Base-by-base conservation (phyloP, 768 basidiomycete genomes). In the Auricularia auricula-judae region DNA sequence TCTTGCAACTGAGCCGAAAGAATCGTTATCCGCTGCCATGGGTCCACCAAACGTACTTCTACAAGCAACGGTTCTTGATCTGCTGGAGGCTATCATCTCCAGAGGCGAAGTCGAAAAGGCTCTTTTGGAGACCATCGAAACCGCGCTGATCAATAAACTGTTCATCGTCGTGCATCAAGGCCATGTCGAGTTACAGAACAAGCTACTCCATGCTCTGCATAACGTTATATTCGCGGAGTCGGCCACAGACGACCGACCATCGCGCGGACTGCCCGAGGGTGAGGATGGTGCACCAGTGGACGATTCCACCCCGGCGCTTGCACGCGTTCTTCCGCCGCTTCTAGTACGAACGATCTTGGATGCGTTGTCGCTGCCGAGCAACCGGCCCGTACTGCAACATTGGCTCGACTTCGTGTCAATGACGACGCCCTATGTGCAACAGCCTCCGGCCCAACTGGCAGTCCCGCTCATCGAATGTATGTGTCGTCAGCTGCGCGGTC, bases 341-440 rank as follows among this genome's bases (percentile, higher is more conserved):
- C 75, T 97, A 34, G 81, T 88, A 0, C 89, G 89, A 68, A 86
- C 88, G 0, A 77, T 98, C 23, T 78, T 88, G 18, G 91, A 96
- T 71, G 96, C 91, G 2, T 84, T 98, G 59, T 78, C 86, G 11
- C 73, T 78, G 3, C 76, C 80, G 10, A 74, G 81, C 36, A 97
- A 96, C 74, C 84, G 87, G 35, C 81, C 92, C 1, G 82, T 96
- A 33, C 74, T 96, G 36, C 95, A 97, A 70, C 92, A 97, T 69
- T 98, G 96, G 96, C 80, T 98, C 34, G 96, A 98, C 72, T 98
- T 99, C 72, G 81, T 98, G 65, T 81, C 96, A 63, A 91, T 91
- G 86, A 91, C 93, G 1, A 77, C 95, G 18, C 87, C 92, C 3
- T 23, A 59, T 33, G 29, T 59, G 18, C 56, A 59, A 18, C 56